Percentiles rank a stretch among this genome's conserved stretches.
Evolutionary conservation across 768 basidiomycete genomes (phyloP).

Genomic region (Hypholoma fasciculare): DNA sequence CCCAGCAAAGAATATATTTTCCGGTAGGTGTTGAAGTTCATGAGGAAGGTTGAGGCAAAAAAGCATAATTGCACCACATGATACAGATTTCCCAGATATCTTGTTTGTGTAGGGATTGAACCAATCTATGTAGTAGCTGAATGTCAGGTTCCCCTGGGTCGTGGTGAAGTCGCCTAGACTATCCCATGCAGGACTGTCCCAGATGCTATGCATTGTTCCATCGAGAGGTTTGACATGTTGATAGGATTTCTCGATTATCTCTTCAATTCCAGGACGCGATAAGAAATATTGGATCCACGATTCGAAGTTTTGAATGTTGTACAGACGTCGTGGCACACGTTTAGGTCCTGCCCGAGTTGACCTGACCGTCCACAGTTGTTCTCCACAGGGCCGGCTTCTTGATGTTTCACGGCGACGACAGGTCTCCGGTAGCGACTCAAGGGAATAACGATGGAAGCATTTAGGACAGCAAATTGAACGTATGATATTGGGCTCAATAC

Average conservation of each 20-base stretch:
- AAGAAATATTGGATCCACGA: conserved; percentile 21
- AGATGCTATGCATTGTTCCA: conserved; percentile 8
- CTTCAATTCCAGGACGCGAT: conserved; percentile 21
- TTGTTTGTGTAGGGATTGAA: conserved; percentile 29
- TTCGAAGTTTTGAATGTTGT: conserved; percentile 17
- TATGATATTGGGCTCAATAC: conserved; percentile 15
- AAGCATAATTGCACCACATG: conserved; percentile 14
- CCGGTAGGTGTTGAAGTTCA: conserved; percentile 8
- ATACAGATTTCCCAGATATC: conserved; percentile 19
- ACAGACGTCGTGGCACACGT: conserved; percentile 12
- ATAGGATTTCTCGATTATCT: too few relatives aligned
- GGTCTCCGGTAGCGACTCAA: too few relatives aligned
- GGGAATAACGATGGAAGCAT: too few relatives aligned
- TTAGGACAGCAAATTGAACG: conserved; percentile 19
- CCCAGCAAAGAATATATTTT: conserved; percentile 17
- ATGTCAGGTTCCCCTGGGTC: conserved; percentile 18
- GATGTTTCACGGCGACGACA: too few relatives aligned
- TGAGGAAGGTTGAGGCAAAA: conserved; percentile 14
- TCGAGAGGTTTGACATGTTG: conserved; percentile 15
- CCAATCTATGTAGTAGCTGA: conserved; percentile 26
- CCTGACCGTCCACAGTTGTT: conserved; percentile 7
- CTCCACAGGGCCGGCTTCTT: too few relatives aligned
- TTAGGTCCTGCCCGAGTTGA: conserved; percentile 7
- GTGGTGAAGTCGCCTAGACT: conserved; percentile 16
- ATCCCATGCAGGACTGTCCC: conserved; percentile 26